These are phyloP conservation scores for Exobasidium rhododendri DNA, from an alignment of 1,284 basidiomycete genomes.

Conservation along the genomic window DNA sequence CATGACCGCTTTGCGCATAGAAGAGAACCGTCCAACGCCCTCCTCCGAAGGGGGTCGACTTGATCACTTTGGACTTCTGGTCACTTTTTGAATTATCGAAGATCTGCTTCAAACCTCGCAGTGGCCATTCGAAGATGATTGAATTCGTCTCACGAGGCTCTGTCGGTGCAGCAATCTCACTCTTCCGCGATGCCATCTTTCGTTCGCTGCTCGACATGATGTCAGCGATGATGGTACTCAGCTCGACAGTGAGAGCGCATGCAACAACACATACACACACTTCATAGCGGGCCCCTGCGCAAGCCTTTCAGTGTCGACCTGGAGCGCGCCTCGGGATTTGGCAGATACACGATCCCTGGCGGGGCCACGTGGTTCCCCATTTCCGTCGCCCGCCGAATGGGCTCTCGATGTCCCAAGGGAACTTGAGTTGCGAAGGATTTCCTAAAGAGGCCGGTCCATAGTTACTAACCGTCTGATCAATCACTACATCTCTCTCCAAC, in stretches of 20 bases:
- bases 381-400: neutral
- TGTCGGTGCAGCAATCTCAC: neutral
- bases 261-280: too few relatives aligned
- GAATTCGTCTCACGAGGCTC: conserved; percentile 12
- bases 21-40: conserved; percentile 46
- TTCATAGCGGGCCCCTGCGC: too few relatives aligned
- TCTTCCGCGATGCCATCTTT: neutral
- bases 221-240: neutral
- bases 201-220: conserved; percentile 5
- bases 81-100: conserved; percentile 55
- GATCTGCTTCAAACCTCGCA: conserved; percentile 51
- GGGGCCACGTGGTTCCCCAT: too few relatives aligned
- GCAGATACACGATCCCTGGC: too few relatives aligned
- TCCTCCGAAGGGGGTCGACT: conserved; percentile 43
- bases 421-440: too few relatives aligned
- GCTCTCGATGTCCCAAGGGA: too few relatives aligned
- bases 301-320: too few relatives aligned
- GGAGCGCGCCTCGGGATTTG: too few relatives aligned
- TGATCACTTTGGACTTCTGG: conserved; percentile 56
- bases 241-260: too few relatives aligned
- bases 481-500: neutral
- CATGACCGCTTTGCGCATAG: conserved; percentile 44
- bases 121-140: conserved; percentile 38
- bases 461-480: too few relatives aligned
- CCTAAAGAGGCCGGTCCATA: too few relatives aligned